phyloP scores from a whole-genome alignment of 2,329 filamentous ascomycete species.

The Aspergillus sojae region DNA sequence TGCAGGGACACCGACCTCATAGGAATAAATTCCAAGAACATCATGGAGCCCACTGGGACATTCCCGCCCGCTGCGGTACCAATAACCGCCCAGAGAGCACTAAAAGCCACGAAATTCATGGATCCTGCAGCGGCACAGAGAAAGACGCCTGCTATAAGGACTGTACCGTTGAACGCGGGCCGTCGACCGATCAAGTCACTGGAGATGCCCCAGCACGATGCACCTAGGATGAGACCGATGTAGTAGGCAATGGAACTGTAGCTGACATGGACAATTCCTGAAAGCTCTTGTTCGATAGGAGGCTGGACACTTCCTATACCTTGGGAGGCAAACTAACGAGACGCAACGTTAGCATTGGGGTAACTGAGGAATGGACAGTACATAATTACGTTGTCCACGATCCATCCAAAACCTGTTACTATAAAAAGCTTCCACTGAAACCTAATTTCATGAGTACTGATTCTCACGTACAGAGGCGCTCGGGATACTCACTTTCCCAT shows the following conservation, averaged over 20 bases:
- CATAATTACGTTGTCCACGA: not conserved
- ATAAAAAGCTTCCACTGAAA: not conserved
- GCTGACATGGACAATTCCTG: not conserved
- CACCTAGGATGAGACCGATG: not conserved
- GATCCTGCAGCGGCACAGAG: not conserved
- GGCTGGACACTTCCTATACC: not conserved
- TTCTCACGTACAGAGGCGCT: not conserved
- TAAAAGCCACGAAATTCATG: slow-evolving; percentile 20
- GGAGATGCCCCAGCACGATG: not conserved
- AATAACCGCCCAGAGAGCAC: slow-evolving; percentile 32
- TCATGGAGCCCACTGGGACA: slow-evolving; percentile 31
- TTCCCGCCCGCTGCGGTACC: slow-evolving; percentile 33
- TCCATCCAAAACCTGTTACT: not conserved
- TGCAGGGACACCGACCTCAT: not conserved
- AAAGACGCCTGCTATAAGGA: not conserved
- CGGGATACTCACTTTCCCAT: not conserved
- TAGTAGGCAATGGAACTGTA: not conserved
- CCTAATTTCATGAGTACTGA: not conserved
- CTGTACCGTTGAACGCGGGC: not conserved
- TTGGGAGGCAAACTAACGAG: not conserved
- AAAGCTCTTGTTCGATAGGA: not conserved
- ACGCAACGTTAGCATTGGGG: not conserved
- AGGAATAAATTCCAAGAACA: slow-evolving; percentile 30
- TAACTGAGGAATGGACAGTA: fast-evolving
- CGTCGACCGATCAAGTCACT: not conserved